These are phyloP conservation scores for Hirsutella rhossiliensis DNA, from an alignment of 2,329 filamentous ascomycete species.

Conservation along the genomic window DNA sequence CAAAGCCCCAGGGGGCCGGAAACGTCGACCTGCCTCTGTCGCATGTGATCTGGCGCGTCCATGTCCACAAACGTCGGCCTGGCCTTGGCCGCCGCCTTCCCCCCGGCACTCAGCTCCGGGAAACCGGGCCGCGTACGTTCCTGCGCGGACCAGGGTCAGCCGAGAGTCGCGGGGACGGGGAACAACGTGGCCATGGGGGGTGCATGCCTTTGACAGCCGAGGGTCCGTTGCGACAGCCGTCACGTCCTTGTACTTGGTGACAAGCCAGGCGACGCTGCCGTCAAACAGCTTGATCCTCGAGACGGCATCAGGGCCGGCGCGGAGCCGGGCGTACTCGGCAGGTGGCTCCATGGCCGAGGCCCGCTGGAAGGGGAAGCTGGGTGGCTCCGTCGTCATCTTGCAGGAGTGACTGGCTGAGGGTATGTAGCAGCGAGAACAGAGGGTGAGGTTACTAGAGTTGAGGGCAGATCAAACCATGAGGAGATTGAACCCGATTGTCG, in stretches of 20 bases:
- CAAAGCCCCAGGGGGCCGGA: too few relatives aligned
- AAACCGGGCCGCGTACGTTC: constrained; percentile 27
- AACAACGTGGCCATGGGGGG: too few relatives aligned
- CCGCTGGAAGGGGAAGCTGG: neutral
- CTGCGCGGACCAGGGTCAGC: constrained; percentile 14
- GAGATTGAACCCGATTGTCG: too few relatives aligned
- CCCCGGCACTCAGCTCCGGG: constrained; percentile 32
- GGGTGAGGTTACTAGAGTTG: too few relatives aligned
- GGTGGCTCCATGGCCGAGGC: constrained; percentile 20
- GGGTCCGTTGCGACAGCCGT: constrained; percentile 29
- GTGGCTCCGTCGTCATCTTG: constrained; percentile 1
- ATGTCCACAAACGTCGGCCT: constrained; percentile 39
- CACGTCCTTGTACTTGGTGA: constrained; percentile 35
- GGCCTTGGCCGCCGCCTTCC: constrained; percentile 33
- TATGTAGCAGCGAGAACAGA: too few relatives aligned
- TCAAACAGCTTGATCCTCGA: constrained; percentile 33
- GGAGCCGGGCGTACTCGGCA: constrained; percentile 28
- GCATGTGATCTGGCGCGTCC: constrained; percentile 34
- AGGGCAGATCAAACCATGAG: too few relatives aligned
- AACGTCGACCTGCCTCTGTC: constrained; percentile 24
- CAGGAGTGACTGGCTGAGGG: too few relatives aligned
- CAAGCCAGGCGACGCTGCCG: constrained; percentile 32
- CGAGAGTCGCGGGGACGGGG: neutral
- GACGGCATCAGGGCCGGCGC: constrained; percentile 28
- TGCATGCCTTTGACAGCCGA: constrained; percentile 30